Percentiles rank a stretch among this genome's conserved stretches.
Evolutionary conservation across 768 basidiomycete species (phyloP).

Genomic region (Hygrophorus pudorinus): DNA sequence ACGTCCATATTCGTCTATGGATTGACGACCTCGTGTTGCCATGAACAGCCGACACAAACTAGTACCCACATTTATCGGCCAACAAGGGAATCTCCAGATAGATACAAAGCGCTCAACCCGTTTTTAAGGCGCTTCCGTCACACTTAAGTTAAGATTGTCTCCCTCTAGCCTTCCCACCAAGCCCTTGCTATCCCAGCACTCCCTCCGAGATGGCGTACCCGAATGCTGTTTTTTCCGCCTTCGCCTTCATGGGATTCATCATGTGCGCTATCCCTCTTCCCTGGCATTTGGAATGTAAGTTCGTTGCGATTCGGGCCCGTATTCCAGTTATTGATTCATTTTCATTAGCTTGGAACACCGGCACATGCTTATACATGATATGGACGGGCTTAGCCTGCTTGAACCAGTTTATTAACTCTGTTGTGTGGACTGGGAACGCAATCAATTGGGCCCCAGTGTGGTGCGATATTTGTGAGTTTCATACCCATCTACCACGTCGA

Average conservation of each 20-base stretch:
- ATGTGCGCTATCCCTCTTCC: conserved; percentile 49
- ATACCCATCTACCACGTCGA: too few species aligned
- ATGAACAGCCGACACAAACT: too few species aligned
- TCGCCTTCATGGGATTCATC: conserved; percentile 50
- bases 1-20: too few species aligned
- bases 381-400: conserved; percentile 58
- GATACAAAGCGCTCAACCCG: conserved; percentile 15
- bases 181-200: too few species aligned
- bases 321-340: not conserved
- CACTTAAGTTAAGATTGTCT: too few species aligned
- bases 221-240: conserved; percentile 28
- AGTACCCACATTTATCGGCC: not conserved
- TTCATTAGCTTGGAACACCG: conserved; percentile 39
- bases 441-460: conserved; percentile 47
- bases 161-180: too few species aligned
- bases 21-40: too few species aligned
- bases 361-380: conserved; percentile 62
- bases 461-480: conserved; percentile 48
- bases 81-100: conserved; percentile 19
- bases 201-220: too few species aligned
- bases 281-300: conserved; percentile 56
- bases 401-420: conserved; percentile 50
- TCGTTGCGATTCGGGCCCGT: not conserved
- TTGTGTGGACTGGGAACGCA: conserved; percentile 58
- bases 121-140: conserved; percentile 3